Evolutionary conservation across 2,329 filamentous ascomycete genomes (phyloP), one percentile per base, ranked within the genome.

Genomic region (Ophiostoma sp.): DNA sequence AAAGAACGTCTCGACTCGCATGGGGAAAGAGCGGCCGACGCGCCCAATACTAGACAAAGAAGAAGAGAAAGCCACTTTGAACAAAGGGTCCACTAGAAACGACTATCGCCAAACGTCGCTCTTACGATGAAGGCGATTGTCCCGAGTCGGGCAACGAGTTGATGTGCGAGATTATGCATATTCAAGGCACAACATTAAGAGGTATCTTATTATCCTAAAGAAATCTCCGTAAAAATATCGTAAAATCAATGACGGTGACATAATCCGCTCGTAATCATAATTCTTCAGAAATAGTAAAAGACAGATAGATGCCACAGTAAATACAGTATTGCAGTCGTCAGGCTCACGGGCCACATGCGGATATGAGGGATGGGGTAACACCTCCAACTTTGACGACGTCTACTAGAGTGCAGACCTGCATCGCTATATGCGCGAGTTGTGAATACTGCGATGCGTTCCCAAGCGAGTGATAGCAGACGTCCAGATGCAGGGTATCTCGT

Each of bases 91-190:
- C 31, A 62, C 31, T 27, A 17, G 31, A 1, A 36, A 5, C 11
- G 23, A 13, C 17, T 10, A n/a, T 36, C 17, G 20, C 31, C 33
- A 64, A 31, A 64, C 17, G 15, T 64, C 60, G 60, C 33, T 64
- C 33, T n/a, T 64, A 36, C 33, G 60, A 64, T 33, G 33, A 35
- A 6, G 8, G 60, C 60, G 60, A 64, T 36, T 35, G 15, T 10
- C 31, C 60, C 60, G 60, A 64, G 52, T 57, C 52, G n/a, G 52
- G 52, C n/a, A 10, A 57, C 52, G 23, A 57, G 10, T 54, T 23
- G 8, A 27, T 57, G 52, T 27, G 52, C 52, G 52, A 57, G 52
- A 17, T 57, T 17, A n/a, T 48, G 44, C 44, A 48, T 48, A 48
- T 48, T 48, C 20, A 5, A n/a, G 7, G 44, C 44, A 48, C 20